These are phyloP conservation scores for Fagopyrum esculentum DNA, from an alignment of 148 eudicot species.

Conservation along the genomic window DNA sequence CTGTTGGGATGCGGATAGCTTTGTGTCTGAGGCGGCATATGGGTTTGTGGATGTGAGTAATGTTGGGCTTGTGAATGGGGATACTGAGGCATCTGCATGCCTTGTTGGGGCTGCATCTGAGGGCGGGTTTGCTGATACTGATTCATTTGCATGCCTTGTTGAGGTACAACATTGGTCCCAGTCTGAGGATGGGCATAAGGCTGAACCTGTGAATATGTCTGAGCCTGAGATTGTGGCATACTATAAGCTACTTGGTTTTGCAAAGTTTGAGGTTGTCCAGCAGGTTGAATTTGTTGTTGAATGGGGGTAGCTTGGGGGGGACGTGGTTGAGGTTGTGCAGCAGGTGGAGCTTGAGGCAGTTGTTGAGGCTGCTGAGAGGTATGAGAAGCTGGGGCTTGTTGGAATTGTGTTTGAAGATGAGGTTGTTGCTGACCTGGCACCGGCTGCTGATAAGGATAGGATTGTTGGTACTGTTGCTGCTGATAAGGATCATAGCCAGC, in stretches of 20 bases:
- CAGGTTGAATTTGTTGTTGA: conserved; percentile 30
- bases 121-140: conserved; percentile 33
- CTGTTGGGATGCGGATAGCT: conserved; percentile 39
- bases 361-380: conserved; percentile 26
- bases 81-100: conserved; percentile 27
- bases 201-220: conserved; percentile 29
- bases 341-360: conserved; percentile 28
- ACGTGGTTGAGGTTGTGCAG: conserved; percentile 24
- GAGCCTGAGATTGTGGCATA: conserved; percentile 32
- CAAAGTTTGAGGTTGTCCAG: conserved; percentile 21
- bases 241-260: conserved; percentile 22
- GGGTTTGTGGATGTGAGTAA: conserved; percentile 27
- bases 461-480: conserved; percentile 60
- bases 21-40: conserved; percentile 19
- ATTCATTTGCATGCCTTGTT: conserved; percentile 31
- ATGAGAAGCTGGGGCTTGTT: conserved; percentile 20
- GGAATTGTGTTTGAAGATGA: conserved; percentile 30
- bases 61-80: conserved; percentile 23
- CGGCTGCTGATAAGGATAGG: conserved; percentile 56
- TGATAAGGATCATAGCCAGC: conserved; percentile 58
- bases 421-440: conserved; percentile 32
- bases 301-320: conserved; percentile 23
- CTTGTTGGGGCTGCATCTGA: conserved; percentile 30
- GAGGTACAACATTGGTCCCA: conserved; percentile 28
- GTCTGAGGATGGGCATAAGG: conserved; percentile 31